Base-by-base conservation (phyloP, 2,329 filamentous ascomycete species). In the Madurella mycetomatis region DNA sequence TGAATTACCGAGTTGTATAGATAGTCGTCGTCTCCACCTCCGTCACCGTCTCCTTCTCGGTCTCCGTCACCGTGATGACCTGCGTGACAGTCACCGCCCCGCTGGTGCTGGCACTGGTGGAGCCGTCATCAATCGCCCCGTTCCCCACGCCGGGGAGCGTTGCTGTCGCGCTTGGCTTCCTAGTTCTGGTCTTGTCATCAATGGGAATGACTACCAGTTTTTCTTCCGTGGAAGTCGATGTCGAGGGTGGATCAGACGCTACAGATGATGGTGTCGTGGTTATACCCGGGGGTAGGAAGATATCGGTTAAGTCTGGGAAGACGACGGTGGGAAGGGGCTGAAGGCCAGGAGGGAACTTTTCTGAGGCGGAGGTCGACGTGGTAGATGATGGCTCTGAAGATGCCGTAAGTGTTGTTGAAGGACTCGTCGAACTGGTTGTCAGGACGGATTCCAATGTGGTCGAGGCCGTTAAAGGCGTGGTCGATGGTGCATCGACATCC, bases 191-290 rank as follows among this genome's bases (percentile, higher is more conserved):
- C 9, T 49, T 30, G 13, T 13, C 31, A n/a, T 53, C 41, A 41
- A 60, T 57, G 31, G 57, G 57, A n/a, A 60, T 56, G 46, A 60
- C 43, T 18, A 45, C 47, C 4, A 60, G 51, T 5, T 17, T 41
- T 31, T 25, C 37, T 18, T 16, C 51, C 11, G 51, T 16, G 19
- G 43, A 17, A 2, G 41, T 42, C 25, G 25, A 7, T 7, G 25
- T 25, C 25, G 25, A 25, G 25, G 7, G 25, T 7, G 25, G 25
- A 4, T 3, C 25, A 25, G 25, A 25, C 25, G 25, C 25, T 3
- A 25, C 25, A 5, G 47, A 34, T 1, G 46, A 44, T n/a, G 25
- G n/a, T 4, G 43, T 12, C 1, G 46, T 49, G 30, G 49, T 49
- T 18, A 49, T 39, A 2, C 19, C 11, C 16, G 47, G n/a, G 4